Base-by-base conservation (phyloP, 371 early-diverging fungal species). In the Haplosporangium sp. region DNA sequence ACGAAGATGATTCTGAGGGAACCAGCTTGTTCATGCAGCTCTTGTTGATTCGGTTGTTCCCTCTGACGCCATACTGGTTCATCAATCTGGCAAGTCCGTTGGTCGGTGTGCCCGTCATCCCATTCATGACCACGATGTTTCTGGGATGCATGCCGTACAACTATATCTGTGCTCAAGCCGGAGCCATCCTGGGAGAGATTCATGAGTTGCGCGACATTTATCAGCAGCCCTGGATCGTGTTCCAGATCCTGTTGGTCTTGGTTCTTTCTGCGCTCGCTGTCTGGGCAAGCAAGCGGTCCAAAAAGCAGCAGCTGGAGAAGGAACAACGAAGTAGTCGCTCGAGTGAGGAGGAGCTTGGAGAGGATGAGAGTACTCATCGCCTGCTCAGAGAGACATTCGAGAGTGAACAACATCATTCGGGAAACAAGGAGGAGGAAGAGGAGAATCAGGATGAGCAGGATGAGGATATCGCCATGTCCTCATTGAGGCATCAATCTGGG, bases 41-140 rank as follows among this genome's bases (percentile, higher is more conserved):
- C 13, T 20, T 82, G 23, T 61, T 80, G 59, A 82, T 82, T 20
- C 79, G 82, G n/a, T 61, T 82, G 14, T 82, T 82, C 60, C 82
- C 82, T 13, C 53, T 82, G 60, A 79, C 82, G 14, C 82, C 82
- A 6, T 82, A 80, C 62, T 82, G 82, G 82, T 71, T 82, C 46
- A 74, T 82, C 63, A 82, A 82, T 51, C 62, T 82, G 59, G 75
- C 82, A 9, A 80, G 80, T 53, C 82, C 82, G 8, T 47, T 82
- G 64, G 72, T 82, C 8, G 80, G 73, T 6, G 72, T 82, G 12
- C 82, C 82, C 8, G 66, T 82, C 38, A 29, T 73, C 10, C 73
- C 80, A 8, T 82, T 82, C 52, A 74, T 82, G 72, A 74, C 75
- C 0, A 72, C 82, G 14, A 82, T 82, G 82, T 71, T 82, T 46